Percentiles rank a stretch among this genome's conserved stretches.
phyloP scores from a whole-genome alignment of 345 rosid genomes.

The Boechera retrofracta region DNA sequence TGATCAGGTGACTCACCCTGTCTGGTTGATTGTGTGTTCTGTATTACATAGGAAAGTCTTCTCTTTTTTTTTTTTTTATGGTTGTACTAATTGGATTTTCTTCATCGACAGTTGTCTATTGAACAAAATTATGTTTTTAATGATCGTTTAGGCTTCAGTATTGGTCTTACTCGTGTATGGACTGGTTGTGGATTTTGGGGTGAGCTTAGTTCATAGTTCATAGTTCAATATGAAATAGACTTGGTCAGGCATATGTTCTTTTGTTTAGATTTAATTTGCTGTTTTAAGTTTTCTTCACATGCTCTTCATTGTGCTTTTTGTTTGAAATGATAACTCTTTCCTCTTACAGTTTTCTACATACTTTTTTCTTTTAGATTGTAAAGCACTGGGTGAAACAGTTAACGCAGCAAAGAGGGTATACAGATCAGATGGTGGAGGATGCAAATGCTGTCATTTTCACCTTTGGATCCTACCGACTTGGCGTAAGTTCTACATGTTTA shows the following conservation, averaged over 20 bases:
- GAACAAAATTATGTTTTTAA: constrained; percentile 1
- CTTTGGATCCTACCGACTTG: constrained; percentile 92
- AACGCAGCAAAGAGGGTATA: constrained; percentile 68
- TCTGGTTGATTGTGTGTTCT: constrained; percentile 8
- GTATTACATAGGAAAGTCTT: background rate
- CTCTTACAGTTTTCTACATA: background rate
- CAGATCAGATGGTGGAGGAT: constrained; percentile 93
- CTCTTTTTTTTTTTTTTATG: background rate
- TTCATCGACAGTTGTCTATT: background rate
- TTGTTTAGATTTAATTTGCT: background rate
- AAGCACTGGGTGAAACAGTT: constrained; percentile 86
- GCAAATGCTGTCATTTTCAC: constrained; percentile 91
- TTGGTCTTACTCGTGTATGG: constrained; percentile 13
- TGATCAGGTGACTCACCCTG: constrained; percentile 55
- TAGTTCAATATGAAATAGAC: background rate
- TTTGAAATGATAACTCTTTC: background rate
- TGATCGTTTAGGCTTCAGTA: background rate
- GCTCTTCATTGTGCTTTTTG: background rate
- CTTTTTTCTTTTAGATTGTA: constrained; percentile 57
- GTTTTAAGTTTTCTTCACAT: constrained; percentile 20
- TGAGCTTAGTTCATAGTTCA: background rate
- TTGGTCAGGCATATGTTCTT: background rate
- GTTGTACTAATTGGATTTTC: background rate
- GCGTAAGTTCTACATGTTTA: constrained; percentile 59
- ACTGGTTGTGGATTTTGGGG: background rate